Evolutionary conservation across 768 basidiomycete genomes (phyloP), one percentile per base, ranked within the genome.

Genomic region (Russula sp.): DNA sequence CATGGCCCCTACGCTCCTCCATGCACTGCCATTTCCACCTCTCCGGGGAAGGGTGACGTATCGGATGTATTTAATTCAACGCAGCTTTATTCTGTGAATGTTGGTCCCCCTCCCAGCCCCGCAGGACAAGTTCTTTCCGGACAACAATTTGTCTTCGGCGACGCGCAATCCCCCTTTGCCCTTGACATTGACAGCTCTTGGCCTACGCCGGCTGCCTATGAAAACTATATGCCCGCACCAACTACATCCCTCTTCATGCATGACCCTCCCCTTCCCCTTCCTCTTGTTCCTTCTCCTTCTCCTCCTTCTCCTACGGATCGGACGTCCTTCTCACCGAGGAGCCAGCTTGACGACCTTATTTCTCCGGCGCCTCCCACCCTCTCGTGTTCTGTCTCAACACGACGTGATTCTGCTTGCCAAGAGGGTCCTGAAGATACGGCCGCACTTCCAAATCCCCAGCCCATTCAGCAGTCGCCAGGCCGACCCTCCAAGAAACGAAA

Each of bases 401-500:
- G n/a, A 13, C 49, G 25, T n/a, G 39, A 22, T 34, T 1, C 52
- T 62, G 16, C 47, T 39, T 14, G 14, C 43, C 45, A 46, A 34
- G 42, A 39, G 22, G 38, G 16, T 41, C n/a, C 36, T 14, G 50
- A 25, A 34, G 50, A 25, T 22, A 32, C 29, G 14, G 29, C 35
- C 6, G 20, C 38, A 11, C 56, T 50, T 16, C 45, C 43, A 16
- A 46, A 58, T 14, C 32, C 16, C 47, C 50, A 32, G 8, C 36
- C 50, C n/a, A 16, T 18, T 43, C 61, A 34, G 38, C 50, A 45
- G 51, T 32, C 56, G 29, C 11, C 50, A 1, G 9, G 56, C n/a
- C 36, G 16, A 5, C 16, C 50, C 16, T 25, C 42, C 11, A 62
- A 52, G 50, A 62, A 58, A 52, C 50, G 56, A 10, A 62, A 58